phyloP scores from a whole-genome alignment of 2,329 filamentous ascomycete species.

The Phyllosticta ampelicida region DNA sequence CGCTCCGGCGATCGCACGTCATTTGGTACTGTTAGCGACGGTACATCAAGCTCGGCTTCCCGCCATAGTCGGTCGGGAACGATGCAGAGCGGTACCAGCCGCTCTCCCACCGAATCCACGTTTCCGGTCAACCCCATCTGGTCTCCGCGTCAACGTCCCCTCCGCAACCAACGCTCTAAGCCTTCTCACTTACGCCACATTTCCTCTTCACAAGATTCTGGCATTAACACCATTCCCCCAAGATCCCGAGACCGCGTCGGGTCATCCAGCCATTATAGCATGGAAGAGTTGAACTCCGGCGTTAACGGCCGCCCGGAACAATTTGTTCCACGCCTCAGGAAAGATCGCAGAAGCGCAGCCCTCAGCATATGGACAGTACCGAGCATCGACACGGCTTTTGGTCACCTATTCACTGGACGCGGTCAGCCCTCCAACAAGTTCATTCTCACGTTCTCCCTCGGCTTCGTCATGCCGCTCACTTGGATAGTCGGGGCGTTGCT shows the following conservation, averaged over 20 bases:
- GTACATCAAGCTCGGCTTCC: slow-evolving; percentile 15
- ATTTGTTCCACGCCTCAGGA: slow-evolving; percentile 1
- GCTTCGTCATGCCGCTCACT: slow-evolving; percentile 7
- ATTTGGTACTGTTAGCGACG: slow-evolving; percentile 16
- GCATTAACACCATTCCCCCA: background rate
- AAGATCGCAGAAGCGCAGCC: slow-evolving; percentile 4
- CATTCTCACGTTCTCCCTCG: slow-evolving; percentile 6
- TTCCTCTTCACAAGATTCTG: slow-evolving; percentile 1
- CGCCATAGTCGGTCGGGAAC: slow-evolving; percentile 22
- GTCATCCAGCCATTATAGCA: background rate
- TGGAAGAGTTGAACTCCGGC: background rate
- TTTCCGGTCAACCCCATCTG: slow-evolving; percentile 26
- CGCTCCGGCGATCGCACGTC: slow-evolving; percentile 26
- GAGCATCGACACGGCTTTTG: slow-evolving; percentile 3
- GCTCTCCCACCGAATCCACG: slow-evolving; percentile 27
- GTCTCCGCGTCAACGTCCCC: slow-evolving; percentile 28
- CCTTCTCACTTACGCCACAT: background rate
- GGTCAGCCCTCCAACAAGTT: background rate
- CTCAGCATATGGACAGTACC: slow-evolving; percentile 9
- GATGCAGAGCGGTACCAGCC: slow-evolving; percentile 26
- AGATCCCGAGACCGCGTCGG: background rate
- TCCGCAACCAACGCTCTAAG: slow-evolving; percentile 12
- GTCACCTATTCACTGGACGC: background rate
- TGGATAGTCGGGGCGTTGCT: slow-evolving; percentile 7
- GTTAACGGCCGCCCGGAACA: background rate